phyloP scores from a whole-genome alignment of 2,329 filamentous ascomycete species.

The Ustilaginoidea virens region DNA sequence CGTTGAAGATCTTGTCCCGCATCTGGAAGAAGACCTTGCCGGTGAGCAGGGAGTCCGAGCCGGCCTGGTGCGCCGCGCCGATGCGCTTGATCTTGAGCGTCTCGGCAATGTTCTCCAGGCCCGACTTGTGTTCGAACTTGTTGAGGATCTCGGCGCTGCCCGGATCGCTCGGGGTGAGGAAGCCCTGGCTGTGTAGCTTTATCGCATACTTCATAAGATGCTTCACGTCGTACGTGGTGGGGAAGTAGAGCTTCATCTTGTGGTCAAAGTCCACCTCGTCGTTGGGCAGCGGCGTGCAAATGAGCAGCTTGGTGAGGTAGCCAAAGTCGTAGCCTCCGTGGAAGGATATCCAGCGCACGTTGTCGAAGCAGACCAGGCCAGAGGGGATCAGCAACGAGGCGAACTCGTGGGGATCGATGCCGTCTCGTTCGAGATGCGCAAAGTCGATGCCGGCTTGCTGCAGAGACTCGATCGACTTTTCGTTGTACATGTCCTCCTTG shows the following conservation, averaged over 20 bases:
- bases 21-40: conserved; percentile 93
- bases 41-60: conserved; percentile 84
- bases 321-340: conserved; percentile 98
- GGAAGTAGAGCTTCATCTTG: conserved; percentile 85
- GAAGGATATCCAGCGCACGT: conserved; percentile 93
- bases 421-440: conserved; percentile 63
- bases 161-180: conserved; percentile 46
- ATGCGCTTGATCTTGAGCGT: conserved; percentile 81
- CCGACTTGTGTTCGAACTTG: conserved; percentile 79
- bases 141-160: conserved; percentile 59
- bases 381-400: conserved; percentile 83
- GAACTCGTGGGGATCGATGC: conserved; percentile 82
- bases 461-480: conserved; percentile 83
- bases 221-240: conserved; percentile 88
- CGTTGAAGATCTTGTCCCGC: conserved; percentile 74
- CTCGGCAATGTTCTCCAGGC: conserved; percentile 85
- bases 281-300: conserved; percentile 67
- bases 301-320: conserved; percentile 87
- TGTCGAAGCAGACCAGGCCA: conserved; percentile 72
- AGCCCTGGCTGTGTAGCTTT: conserved; percentile 48
- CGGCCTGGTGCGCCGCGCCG: conserved; percentile 80
- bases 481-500: conserved; percentile 93
- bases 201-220: conserved; percentile 88
- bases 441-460: conserved; percentile 92
- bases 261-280: conserved; percentile 83